Evolutionary conservation across 495 filamentous ascomycete species (phyloP), one percentile per base, ranked within the genome.

Genomic region (Aspergillus asperescens): DNA sequence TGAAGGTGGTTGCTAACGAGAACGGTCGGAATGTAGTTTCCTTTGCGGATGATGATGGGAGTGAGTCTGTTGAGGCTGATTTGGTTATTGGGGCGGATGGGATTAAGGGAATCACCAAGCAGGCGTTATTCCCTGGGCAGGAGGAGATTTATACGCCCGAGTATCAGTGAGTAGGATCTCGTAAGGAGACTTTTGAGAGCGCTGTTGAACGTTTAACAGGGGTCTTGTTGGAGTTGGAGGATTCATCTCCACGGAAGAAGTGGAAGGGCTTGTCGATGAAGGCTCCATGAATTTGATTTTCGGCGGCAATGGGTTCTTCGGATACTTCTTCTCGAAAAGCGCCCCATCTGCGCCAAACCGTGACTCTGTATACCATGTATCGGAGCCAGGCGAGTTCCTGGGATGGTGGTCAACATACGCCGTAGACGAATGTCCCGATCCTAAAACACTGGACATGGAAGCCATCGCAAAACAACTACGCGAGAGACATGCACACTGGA

Each of bases 51-150:
- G n/a, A n/a, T n/a, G n/a, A n/a, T 48, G 66, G 48, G 4, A 66
- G 62, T 40, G 8, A 48, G 0, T 58, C 61, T 4, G 70, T 72
- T 4, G 62, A 71, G 13, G 77, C 70, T 0, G 78, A 78, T 65
- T 48, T 87, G 51, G 68, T 83, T 2, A 71, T 86, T 56, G 82
- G 78, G n/a, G 78, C 80, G 0, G 82, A 85, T 64, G 83, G 83
- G 1, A 66, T 83, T 4, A 75, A 72, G 61, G 81, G 79, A 40
- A 64, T 64, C 0, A 71, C 74, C 1, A 70, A 77, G 46, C 69
- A 56, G 41, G 66, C 66, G 0, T 52, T 84, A 27, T 72, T 77
- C 42, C 66, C 74, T 12, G 71, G 68, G 1, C 53, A 65, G 19
- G 56, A 56, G 9, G 65, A 72, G 15, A 54, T 59, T 5, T 71